phyloP scores from a whole-genome alignment of 164 flowering plant genomes.

The Piper betle region DNA sequence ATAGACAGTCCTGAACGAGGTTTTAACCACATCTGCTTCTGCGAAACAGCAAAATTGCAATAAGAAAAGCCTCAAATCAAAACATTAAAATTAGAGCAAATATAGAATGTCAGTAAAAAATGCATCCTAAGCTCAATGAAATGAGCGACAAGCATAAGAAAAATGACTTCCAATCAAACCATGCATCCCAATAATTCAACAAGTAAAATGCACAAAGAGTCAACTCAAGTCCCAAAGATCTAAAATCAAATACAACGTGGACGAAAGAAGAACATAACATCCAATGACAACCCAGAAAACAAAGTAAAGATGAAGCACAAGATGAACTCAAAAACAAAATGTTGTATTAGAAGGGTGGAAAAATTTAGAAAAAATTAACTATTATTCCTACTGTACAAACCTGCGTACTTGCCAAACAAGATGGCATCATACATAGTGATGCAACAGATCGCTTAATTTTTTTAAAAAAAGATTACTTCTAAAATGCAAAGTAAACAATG shows the following conservation, averaged over 20 bases:
- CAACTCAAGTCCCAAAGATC: not conserved
- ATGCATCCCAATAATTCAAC: not conserved
- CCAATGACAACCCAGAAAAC: not conserved
- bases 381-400: too few species aligned
- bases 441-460: too few species aligned
- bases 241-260: not conserved
- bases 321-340: not conserved
- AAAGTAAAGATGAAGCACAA: not conserved
- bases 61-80: not conserved
- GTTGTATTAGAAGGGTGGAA: too few species aligned
- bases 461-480: too few species aligned
- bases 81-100: not conserved
- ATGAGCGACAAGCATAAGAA: too few species aligned
- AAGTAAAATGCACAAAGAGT: not conserved
- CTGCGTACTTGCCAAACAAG: too few species aligned
- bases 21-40: constrained; percentile 23
- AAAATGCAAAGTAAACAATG: not conserved
- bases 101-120: too few species aligned
- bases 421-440: too few species aligned
- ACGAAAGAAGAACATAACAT: too few species aligned
- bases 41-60: constrained; percentile 9
- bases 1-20: constrained; percentile 14
- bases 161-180: not conserved
- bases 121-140: too few species aligned
- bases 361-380: too few species aligned